Evolutionary conservation across 1,139 yeast species (phyloP).

Genomic region (Pichia terricola): DNA sequence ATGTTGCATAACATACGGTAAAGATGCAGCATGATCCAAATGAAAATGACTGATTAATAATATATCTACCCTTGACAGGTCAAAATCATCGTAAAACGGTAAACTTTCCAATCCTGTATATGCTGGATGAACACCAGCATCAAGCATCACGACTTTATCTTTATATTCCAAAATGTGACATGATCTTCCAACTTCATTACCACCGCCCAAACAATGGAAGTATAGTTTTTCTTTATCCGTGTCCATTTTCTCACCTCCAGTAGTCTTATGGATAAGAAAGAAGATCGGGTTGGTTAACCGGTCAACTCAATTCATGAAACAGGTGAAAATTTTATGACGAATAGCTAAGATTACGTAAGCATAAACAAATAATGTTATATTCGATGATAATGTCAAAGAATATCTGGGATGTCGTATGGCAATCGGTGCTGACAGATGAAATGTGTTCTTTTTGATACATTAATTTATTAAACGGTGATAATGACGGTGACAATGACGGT

Average conservation of each 20-base stretch:
- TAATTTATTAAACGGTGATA: too few relatives aligned
- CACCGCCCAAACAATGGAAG: conserved; percentile 98
- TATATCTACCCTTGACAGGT: conserved; percentile 76
- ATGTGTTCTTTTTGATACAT: too few relatives aligned
- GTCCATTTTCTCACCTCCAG: conserved; percentile 1
- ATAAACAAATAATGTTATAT: too few relatives aligned
- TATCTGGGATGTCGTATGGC: too few relatives aligned
- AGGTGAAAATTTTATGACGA: too few relatives aligned
- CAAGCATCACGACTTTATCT: conserved; percentile 94
- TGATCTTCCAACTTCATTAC: conserved; percentile 94
- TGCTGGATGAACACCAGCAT: conserved; percentile 98
- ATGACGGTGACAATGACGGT: too few relatives aligned
- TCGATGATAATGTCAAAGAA: too few relatives aligned
- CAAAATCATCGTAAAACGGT: conserved; percentile 94
- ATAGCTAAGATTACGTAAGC: too few relatives aligned
- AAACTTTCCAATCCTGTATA: conserved; percentile 80
- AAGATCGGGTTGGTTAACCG: too few relatives aligned
- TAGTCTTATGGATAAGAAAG: background rate
- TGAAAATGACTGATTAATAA: conserved; percentile 90
- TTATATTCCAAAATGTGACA: conserved; percentile 89
- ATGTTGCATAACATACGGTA: conserved; percentile 97
- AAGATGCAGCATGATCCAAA: conserved; percentile 93
- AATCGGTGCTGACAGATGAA: too few relatives aligned
- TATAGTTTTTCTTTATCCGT: conserved; percentile 20
- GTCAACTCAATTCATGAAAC: too few relatives aligned